Evolutionary conservation across 306 rosid genomes (phyloP), one percentile per base, ranked within the genome.

Genomic region (Gynostemma pentaphyllum): DNA sequence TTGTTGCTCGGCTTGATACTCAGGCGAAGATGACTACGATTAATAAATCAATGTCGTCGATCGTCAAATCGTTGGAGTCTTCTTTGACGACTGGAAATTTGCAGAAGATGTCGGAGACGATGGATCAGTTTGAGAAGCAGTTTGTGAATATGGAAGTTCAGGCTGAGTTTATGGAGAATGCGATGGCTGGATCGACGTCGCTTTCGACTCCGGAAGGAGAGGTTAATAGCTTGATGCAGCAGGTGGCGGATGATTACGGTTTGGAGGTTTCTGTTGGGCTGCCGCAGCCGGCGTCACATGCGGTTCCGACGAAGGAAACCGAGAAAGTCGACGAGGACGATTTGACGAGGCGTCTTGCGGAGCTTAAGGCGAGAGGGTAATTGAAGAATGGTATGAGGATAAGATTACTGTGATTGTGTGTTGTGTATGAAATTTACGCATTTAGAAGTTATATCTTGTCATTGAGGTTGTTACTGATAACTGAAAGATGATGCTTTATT

Each of bases 91-190:
- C 97, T 0, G 97, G 96, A 0, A 91, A 91, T 60, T 82, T 91
- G 6, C 97, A 91, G 89, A 91, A 87, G 92, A 91, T 87, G 97
- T 87, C 96, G 5, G 96, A 91, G 86, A 91, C 95, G 0, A 91
- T 87, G 97, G 97, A 91, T 55, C 78, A 71, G 50, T 91, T 91
- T 51, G 97, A 91, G 95, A 91, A 85, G 82, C 96, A 91, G 80
- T 91, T 91, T 32, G 96, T 91, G 37, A 87, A 91, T 65, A 91
- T 91, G 97, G 97, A 91, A 85, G 97, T 91, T 29, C 97, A 91
- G 79, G 97, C 97, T 0, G 97, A 85, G 81, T 91, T 91, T 67
- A 85, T 91, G 97, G 97, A 91, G 72, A 85, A 84, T 59, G 80
- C 97, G 50, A 91, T 91, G 97, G 97, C 97, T 1, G 97, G 97